Conservation (phyloP, 306 rosid genomes). For the Vigna reflexopilosa region DNA sequence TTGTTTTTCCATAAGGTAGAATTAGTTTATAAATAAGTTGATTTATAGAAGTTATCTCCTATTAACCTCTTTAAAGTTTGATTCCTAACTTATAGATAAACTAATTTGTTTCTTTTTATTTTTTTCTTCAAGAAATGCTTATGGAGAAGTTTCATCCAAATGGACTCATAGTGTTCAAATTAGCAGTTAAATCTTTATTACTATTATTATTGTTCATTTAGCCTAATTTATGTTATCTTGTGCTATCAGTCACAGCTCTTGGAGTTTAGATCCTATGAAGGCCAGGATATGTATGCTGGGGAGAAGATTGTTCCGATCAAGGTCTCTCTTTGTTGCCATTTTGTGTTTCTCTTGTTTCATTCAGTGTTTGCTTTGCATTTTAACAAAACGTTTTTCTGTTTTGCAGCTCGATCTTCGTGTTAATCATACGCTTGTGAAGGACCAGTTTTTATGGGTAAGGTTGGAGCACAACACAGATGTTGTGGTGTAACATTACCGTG, state of each 20-base stretch:
- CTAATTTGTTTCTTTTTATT: too few species aligned
- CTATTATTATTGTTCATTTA: not conserved
- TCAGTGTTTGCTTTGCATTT: not conserved
- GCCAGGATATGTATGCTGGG: constrained; percentile 91
- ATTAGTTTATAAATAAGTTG: too few species aligned
- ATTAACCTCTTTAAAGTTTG: too few species aligned
- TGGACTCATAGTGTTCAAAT: too few species aligned
- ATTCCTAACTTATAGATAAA: too few species aligned
- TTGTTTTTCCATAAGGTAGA: too few species aligned
- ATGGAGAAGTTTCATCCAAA: too few species aligned
- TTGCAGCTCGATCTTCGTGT: constrained; percentile 91
- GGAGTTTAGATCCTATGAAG: constrained; percentile 80
- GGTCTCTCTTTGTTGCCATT: constrained; percentile 49
- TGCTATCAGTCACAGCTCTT: constrained; percentile 73
- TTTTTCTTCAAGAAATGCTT: too few species aligned
- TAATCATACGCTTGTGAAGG: constrained; percentile 85
- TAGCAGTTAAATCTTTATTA: not conserved
- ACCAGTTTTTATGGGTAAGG: constrained; percentile 95
- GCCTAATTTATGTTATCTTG: constrained; percentile 3
- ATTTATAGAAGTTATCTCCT: too few species aligned
- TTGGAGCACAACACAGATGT: constrained; percentile 2
- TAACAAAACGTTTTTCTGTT: constrained; percentile 18
- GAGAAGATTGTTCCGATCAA: constrained; percentile 90
- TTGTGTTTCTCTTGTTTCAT: not conserved
- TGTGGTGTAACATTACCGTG: constrained; percentile 13